These are phyloP conservation scores for Ustilago shanxiensis DNA, from an alignment of 1,284 basidiomycete species.

Conservation along the genomic window DNA sequence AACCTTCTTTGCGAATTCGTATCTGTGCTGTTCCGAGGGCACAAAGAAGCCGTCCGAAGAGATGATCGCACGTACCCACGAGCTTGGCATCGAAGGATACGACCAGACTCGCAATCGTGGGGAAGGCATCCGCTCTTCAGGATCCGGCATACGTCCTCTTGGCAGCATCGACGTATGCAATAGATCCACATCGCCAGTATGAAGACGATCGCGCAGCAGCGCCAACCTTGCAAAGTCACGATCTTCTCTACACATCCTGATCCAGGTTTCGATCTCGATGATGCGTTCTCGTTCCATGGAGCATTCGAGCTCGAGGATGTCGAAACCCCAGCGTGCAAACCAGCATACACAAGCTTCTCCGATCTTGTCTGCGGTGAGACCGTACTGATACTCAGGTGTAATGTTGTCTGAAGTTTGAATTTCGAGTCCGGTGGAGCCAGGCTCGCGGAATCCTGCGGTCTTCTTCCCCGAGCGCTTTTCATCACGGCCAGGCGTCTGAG, in stretches of 20 bases:
- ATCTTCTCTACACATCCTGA: slow-evolving; percentile 34
- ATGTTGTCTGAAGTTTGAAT: background rate
- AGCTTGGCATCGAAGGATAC: slow-evolving; percentile 74
- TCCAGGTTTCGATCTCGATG: slow-evolving; percentile 44
- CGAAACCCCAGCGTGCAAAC: slow-evolving; percentile 86
- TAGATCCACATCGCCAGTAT: slow-evolving; percentile 50
- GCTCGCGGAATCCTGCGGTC: slow-evolving; percentile 36
- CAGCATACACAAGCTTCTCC: slow-evolving; percentile 90
- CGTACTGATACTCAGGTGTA: slow-evolving; percentile 69
- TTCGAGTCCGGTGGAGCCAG: slow-evolving; percentile 8
- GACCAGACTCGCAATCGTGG: slow-evolving; percentile 74
- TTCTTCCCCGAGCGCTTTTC: slow-evolving; percentile 26
- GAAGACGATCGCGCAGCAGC: slow-evolving; percentile 38
- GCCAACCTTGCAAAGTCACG: slow-evolving; percentile 29
- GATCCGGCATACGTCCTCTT: slow-evolving; percentile 49
- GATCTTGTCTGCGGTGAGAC: slow-evolving; percentile 85
- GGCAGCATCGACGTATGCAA: slow-evolving; percentile 51
- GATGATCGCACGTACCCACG: slow-evolving; percentile 81
- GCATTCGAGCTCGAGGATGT: slow-evolving; percentile 80
- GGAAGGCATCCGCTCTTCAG: slow-evolving; percentile 34
- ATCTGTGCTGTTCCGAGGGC: slow-evolving; percentile 82
- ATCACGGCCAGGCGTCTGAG: slow-evolving; percentile 9
- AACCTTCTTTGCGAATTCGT: slow-evolving; percentile 80
- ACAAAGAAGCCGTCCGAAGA: slow-evolving; percentile 86
- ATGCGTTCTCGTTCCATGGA: slow-evolving; percentile 63